A percentile compares a stretch with the other conserved stretches of the same genome.
Conservation (phyloP, 2,329 filamentous ascomycete species). For the Venturiaceae sp. region DNA sequence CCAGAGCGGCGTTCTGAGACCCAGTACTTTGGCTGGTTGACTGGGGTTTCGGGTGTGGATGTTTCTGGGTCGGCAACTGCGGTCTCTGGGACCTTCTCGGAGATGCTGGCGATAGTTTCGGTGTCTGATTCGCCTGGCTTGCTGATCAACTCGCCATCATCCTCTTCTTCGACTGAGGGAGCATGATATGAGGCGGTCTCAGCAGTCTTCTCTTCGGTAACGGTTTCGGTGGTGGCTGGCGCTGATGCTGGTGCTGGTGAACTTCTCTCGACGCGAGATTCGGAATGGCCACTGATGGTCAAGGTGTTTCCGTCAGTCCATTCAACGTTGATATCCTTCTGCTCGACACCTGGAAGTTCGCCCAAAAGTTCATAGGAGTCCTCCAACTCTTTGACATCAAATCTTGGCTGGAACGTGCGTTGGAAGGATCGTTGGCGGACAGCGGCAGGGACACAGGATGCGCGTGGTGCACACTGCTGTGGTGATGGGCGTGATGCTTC, state of each 20-base stretch:
- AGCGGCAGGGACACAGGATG: background rate
- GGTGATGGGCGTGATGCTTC: constrained; percentile 30
- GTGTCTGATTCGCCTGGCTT: constrained; percentile 2
- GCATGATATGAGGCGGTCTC: constrained; percentile 18
- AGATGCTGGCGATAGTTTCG: constrained; percentile 3
- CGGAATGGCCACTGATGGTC: constrained; percentile 58
- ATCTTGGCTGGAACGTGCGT: constrained; percentile 62
- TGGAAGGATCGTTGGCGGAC: constrained; percentile 15
- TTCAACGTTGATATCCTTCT: constrained; percentile 66
- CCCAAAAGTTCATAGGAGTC: constrained; percentile 67
- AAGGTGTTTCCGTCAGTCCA: constrained; percentile 70
- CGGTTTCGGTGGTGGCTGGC: background rate
- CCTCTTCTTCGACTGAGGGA: constrained; percentile 58
- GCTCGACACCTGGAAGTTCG: constrained; percentile 66
- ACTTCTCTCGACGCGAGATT: constrained; percentile 52
- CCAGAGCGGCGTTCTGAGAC: constrained; percentile 49
- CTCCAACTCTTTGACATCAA: constrained; percentile 65
- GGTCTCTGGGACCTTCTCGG: constrained; percentile 11
- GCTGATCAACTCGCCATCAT: constrained; percentile 12
- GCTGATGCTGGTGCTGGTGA: constrained; percentile 20
- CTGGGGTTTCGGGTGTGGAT: constrained; percentile 24
- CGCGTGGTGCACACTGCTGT: constrained; percentile 16
- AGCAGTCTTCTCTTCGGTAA: background rate
- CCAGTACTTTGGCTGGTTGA: constrained; percentile 55
- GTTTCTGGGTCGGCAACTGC: constrained; percentile 18